phyloP scores from a whole-genome alignment of 208 protist species.

The Acanthamoeba pearcei region DNA sequence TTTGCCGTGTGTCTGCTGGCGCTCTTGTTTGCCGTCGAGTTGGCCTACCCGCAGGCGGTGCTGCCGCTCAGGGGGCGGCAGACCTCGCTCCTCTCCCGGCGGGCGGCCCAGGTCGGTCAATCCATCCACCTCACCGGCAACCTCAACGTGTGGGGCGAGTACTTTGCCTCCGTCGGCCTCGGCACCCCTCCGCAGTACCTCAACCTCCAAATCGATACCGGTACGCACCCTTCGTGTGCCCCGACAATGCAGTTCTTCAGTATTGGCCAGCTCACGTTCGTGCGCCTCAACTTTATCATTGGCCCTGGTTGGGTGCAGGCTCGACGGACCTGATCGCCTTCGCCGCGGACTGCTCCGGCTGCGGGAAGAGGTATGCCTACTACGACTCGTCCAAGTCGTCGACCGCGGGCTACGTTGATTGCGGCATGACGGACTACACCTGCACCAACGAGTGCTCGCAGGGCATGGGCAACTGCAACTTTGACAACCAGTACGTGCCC shows the following conservation, averaged over 20 bases:
- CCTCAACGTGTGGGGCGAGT: conserved; percentile 34
- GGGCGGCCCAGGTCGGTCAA: neutral
- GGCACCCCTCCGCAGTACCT: conserved; percentile 29
- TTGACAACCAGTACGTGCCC: neutral
- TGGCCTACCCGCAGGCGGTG: conserved; percentile 4
- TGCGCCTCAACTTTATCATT: neutral
- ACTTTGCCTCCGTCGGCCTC: conserved; percentile 33
- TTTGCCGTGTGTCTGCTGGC: neutral
- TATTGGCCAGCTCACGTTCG: neutral
- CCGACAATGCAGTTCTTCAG: neutral
- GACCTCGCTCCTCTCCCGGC: neutral
- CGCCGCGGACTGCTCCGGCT: neutral
- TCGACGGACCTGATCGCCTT: conserved; percentile 40
- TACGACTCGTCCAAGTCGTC: conserved; percentile 56
- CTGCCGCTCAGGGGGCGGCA: neutral
- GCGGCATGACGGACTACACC: neutral
- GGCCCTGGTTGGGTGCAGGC: neutral
- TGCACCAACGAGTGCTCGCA: conserved; percentile 23
- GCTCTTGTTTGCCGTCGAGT: neutral
- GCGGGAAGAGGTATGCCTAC: conserved; percentile 23
- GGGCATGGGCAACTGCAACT: conserved; percentile 31
- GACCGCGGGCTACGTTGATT: neutral
- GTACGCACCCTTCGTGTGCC: neutral
- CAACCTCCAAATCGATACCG: conserved; percentile 39
- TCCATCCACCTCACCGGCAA: conserved; percentile 46